These are phyloP conservation scores for Penicillium italicum DNA, from an alignment of 2,329 filamentous ascomycete species.

Conservation along the genomic window DNA sequence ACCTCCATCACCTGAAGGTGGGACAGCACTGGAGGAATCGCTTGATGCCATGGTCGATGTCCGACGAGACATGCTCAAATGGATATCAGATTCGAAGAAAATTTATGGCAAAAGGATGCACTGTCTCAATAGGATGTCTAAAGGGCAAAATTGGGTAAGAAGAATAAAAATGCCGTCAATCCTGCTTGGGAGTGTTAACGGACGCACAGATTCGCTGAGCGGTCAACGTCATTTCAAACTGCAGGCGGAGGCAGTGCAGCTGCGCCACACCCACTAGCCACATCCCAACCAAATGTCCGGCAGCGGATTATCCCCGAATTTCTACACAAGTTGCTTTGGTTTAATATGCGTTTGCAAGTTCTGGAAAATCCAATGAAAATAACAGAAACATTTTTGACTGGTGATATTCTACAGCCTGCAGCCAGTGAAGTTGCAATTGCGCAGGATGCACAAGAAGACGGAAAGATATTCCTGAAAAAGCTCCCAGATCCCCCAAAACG, in stretches of 20 bases:
- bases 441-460: constrained; percentile 38
- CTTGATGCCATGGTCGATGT: constrained; percentile 35
- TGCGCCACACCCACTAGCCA: constrained; percentile 31
- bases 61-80: constrained; percentile 40
- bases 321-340: background rate
- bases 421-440: constrained; percentile 30
- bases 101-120: constrained; percentile 4
- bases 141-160: constrained; percentile 11
- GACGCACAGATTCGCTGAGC: constrained; percentile 31
- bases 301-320: background rate
- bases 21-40: constrained; percentile 29
- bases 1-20: constrained; percentile 35
- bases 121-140: constrained; percentile 3
- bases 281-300: constrained; percentile 1
- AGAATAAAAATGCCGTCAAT: constrained; percentile 19
- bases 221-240: constrained; percentile 38
- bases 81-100: constrained; percentile 4
- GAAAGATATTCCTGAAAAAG: constrained; percentile 37
- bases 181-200: constrained; percentile 33
- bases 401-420: constrained; percentile 32
- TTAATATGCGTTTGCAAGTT: background rate
- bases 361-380: background rate
- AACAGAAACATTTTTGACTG: constrained; percentile 28
- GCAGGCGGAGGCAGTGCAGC: constrained; percentile 23
- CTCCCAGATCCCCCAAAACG: constrained; percentile 43